phyloP scores from a whole-genome alignment of 2,329 filamentous ascomycete genomes.

The Microsporum audouinii region DNA sequence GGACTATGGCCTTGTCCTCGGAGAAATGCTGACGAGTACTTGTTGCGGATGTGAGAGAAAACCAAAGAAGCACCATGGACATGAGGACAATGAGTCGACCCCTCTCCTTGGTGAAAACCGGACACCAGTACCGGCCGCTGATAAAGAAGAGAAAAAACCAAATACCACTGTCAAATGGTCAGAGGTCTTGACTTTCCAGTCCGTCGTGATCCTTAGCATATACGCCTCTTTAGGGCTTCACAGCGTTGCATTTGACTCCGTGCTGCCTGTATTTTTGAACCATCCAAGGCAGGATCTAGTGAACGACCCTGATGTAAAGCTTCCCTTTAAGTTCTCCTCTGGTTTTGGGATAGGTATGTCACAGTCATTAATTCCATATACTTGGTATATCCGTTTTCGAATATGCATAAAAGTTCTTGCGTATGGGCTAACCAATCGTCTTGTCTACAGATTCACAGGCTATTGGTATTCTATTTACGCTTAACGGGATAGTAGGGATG shows the following conservation, averaged over 20 bases:
- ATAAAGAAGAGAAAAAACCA: conserved; percentile 15
- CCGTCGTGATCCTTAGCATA: conserved; percentile 59
- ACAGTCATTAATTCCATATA: neutral
- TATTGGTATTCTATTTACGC: conserved; percentile 76
- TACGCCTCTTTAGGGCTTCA: conserved; percentile 78
- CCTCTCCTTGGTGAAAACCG: conserved; percentile 23
- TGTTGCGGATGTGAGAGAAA: conserved; percentile 22
- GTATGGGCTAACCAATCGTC: neutral
- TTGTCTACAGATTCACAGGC: conserved; percentile 47
- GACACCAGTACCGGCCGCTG: neutral
- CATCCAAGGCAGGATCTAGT: conserved; percentile 49
- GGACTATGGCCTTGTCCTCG: conserved; percentile 67
- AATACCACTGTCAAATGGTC: conserved; percentile 30
- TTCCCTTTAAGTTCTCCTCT: conserved; percentile 71
- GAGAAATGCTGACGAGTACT: conserved; percentile 48
- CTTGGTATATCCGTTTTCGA: neutral
- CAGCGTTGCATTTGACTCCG: conserved; percentile 72
- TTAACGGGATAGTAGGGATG: conserved; percentile 70
- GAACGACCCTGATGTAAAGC: conserved; percentile 45
- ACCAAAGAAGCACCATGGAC: conserved; percentile 10
- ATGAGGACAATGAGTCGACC: conserved; percentile 22
- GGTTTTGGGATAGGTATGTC: conserved; percentile 57
- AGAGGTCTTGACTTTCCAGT: conserved; percentile 64
- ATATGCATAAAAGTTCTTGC: neutral
- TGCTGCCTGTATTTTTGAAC: conserved; percentile 80